Base-by-base conservation (phyloP, 2,329 filamentous ascomycete genomes). In the Claviceps lovelessii region DNA sequence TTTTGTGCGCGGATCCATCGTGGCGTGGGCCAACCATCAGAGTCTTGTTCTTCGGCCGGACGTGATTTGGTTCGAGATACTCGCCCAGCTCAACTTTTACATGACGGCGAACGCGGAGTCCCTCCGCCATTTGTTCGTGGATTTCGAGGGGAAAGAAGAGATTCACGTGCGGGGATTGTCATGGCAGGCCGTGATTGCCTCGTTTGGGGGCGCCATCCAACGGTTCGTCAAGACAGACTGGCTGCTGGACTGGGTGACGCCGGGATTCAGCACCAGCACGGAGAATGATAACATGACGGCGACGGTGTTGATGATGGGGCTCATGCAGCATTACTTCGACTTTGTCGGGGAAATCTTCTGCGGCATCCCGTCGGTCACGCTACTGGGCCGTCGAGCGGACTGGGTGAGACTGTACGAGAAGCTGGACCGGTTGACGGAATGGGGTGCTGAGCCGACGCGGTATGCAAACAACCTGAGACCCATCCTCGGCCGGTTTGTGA, bases 51-150 rank as follows among this genome's bases (percentile, higher is more conserved):
- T 80, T 15, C 71, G 76, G 1, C 76, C 77, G 0, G 76, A 80
- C 42, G 76, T 79, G 53, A 64, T 80, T 35, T 80, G 77, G 77
- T 73, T 79, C 58, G 71, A 77, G 51, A 75, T 80, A 53, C 66
- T 80, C 4, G 67, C 68, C 0, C 76, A 80, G 62, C 64, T 80
- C 50, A 75, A 73, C 60, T 70, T 74, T 53, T 79, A 73, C 62
- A 72, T 79, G 65, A 70, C 72, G 35, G 64, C 64, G 0, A 68
- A 80, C 57, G 69, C 73, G 6, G 74, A 79, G 51, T 66, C 72
- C 6, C 52, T 78, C 0, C 66, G 75, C 2, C 60, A 65, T 5
- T 54, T 72, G 15, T 79, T 79, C 57, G 76, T 79, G 8, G 59
- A 68, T 7, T 73, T 76, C 53, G 54, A 68, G 11, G 74, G 69